A percentile compares a stretch with the other conserved stretches of the same genome.
These are phyloP conservation scores for Actinidia arguta DNA, from an alignment of 179 eudicot genomes.

Conservation along the genomic window DNA sequence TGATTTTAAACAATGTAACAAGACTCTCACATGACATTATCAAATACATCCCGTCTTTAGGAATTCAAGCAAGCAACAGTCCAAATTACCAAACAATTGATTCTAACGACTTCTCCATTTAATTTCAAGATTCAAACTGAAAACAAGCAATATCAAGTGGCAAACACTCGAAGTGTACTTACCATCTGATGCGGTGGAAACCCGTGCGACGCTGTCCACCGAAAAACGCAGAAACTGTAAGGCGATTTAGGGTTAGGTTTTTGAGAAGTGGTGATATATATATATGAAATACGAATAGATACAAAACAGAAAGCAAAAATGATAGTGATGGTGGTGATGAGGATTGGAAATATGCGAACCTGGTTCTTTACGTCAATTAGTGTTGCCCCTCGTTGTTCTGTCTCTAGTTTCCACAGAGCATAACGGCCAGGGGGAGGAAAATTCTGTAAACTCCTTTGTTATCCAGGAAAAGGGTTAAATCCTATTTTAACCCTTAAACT, in stretches of 20 bases:
- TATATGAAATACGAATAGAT: not conserved
- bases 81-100: not conserved
- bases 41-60: not conserved
- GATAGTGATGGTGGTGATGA: not conserved
- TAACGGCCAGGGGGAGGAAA: no score
- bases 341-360: slow-evolving; percentile 38
- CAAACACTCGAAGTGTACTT: not conserved
- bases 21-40: not conserved
- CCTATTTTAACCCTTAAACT: no score
- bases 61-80: no score
- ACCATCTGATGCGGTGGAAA: not conserved
- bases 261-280: not conserved
- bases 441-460: no score
- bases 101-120: not conserved
- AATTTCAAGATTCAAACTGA: not conserved
- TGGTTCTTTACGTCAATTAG: slow-evolving; percentile 16
- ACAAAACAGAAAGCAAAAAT: not conserved
- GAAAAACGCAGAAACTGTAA: not conserved
- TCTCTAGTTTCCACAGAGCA: not conserved
- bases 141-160: not conserved
- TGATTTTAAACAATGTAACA: not conserved
- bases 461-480: no score
- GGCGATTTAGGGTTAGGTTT: slow-evolving; percentile 7
- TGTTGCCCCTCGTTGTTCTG: slow-evolving; percentile 11
- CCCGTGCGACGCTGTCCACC: not conserved